These are phyloP conservation scores for Rhizophora apiculata DNA, from an alignment of 345 rosid genomes.

Conservation along the genomic window DNA sequence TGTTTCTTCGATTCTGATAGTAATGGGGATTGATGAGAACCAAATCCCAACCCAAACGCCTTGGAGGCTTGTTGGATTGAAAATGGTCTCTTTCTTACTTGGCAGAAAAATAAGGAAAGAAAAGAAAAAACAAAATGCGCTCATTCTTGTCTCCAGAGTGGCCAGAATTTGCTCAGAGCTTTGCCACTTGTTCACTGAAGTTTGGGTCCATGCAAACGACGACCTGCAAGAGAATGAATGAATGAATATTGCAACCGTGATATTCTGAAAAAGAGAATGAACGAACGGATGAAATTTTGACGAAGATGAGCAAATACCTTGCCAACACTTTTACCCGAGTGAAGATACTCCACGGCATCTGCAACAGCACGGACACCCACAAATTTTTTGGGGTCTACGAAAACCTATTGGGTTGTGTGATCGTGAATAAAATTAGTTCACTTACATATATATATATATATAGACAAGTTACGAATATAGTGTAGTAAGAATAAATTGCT, in stretches of 20 bases:
- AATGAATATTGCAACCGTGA: not conserved
- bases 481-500: not conserved
- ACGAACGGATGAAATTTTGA: not conserved
- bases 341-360: constrained; percentile 95
- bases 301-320: constrained; percentile 45
- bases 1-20: no score
- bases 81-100: no score
- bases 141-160: no score
- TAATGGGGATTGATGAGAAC: no score
- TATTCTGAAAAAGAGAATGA: not conserved
- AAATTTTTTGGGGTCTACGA: constrained; percentile 68
- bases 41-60: no score
- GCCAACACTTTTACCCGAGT: constrained; percentile 93
- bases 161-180: constrained; percentile 39
- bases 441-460: no score
- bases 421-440: constrained; percentile 4
- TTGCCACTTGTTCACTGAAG: constrained; percentile 51
- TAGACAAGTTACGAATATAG: not conserved
- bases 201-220: constrained; percentile 77
- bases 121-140: no score
- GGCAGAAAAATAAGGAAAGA: no score
- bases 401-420: constrained; percentile 38
- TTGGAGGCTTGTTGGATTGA: no score
- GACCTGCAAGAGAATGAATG: constrained; percentile 42
- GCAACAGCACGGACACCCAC: constrained; percentile 61